Base-by-base conservation (phyloP, 805 yeast genomes). In the Wickerhamiella cacticola region DNA sequence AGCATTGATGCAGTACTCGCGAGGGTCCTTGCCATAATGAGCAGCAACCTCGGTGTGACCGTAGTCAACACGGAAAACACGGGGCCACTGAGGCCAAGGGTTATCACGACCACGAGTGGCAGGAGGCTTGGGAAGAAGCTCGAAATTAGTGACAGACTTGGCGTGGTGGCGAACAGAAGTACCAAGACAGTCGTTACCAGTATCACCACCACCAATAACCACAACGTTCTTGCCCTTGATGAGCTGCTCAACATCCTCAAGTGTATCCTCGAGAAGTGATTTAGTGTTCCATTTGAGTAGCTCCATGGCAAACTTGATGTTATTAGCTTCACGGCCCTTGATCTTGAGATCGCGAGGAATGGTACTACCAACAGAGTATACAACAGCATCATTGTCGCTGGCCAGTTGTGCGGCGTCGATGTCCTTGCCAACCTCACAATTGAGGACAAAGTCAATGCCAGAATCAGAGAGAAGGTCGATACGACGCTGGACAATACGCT, bases 11-110 rank as follows among this genome's bases (percentile, higher is more conserved):
- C 94, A 83, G 69, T 87, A 89, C 65, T 92, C 96, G 70, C 98
- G 82, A 49, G 97, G 97, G 66, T 89, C 98, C 67, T 81, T 82
- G 55, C 97, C 97, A 64, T 88, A 89, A 66, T 88, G 96, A 44
- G 84, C 83, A 51, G 82, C 76, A 50, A 92, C 97, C 68, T 89
- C 98, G 54, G 88, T 75, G 68, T 89, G 98, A 57, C 98, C 98
- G 63, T 89, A 89, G 70, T 89, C 98, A 51, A 89, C 94, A 62
- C 97, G 78, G 82, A 92, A 89, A 60, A 92, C 78, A 64, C 96
- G 76, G 57, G 98, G 97, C 97, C 97, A 89, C 70, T 89, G 98
- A 39, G 98, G 98, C 98, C 98, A 89, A 67, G 98, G 97, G 68
- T 89, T 89, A 68, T 92, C 96, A 68, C 79, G 83, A 41, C 88